Conservation (phyloP, 257 asterid genomes). For the Eucommia ulmoides region DNA sequence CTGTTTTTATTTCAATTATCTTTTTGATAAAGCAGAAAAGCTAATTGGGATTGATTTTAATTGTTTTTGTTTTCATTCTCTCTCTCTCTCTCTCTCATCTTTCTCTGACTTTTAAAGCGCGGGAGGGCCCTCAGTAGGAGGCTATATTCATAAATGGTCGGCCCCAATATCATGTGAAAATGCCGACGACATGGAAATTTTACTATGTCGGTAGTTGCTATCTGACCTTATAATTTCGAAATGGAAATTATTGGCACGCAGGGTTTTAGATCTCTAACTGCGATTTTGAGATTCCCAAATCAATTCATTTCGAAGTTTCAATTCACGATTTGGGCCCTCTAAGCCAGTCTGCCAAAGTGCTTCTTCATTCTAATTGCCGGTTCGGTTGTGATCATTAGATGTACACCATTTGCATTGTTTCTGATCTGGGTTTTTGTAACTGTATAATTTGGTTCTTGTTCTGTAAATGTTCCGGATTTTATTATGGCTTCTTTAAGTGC, state of each 20-base stretch:
- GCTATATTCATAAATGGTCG: conserved; percentile 14
- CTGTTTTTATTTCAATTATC: conserved; percentile 12
- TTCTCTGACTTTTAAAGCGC: conserved; percentile 13
- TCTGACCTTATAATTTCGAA: conserved; percentile 14
- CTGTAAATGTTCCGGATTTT: too few relatives aligned
- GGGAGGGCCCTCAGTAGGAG: conserved; percentile 22
- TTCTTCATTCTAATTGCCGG: too few relatives aligned
- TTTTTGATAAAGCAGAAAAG: background rate
- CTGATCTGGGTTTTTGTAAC: background rate
- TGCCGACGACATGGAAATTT: background rate
- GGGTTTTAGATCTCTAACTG: conserved; percentile 4
- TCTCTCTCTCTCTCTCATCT: background rate
- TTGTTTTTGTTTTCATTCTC: background rate
- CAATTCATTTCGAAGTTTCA: background rate
- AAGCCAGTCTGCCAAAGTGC: too few relatives aligned
- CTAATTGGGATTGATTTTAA: conserved; percentile 8
- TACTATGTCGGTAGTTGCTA: conserved; percentile 4
- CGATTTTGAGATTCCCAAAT: background rate
- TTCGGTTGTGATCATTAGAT: conserved; percentile 25
- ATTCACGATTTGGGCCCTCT: background rate
- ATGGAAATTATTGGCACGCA: too few relatives aligned
- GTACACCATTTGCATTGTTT: conserved; percentile 9
- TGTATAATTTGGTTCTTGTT: too few relatives aligned
- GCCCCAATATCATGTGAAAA: conserved; percentile 20
- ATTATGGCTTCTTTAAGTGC: too few relatives aligned